Base-by-base conservation (phyloP, 495 filamentous ascomycete genomes). In the Aspergillus steynii region DNA sequence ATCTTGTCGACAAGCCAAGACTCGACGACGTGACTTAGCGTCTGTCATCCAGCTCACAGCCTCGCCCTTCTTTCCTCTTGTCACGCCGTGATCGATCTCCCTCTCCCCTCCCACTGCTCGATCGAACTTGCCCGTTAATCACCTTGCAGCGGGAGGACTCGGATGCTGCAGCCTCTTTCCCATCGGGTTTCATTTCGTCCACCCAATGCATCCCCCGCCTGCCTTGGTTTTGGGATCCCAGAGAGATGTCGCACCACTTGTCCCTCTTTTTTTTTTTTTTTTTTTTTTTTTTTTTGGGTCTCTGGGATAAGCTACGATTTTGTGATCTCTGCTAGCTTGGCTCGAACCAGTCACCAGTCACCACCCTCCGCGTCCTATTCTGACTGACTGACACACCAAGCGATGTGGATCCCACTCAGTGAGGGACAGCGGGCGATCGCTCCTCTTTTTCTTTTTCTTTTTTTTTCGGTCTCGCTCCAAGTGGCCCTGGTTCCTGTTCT, bases 131-230 rank as follows among this genome's bases (percentile, higher is more conserved):
- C 47, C 47, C 47, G 46, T 37, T 50, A 29, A 58, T 50, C 53
- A 55, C 65, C 65, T 63, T 68, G 65, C 65, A 68, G 65, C 62
- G 65, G 65, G 59, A 67, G 59, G 56, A 57, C 53, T 59, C 63
- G 63, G 60, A 54, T 57, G 32, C 60, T 53, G 49, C 60, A 58
- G 60, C 62, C 62, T 59, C 1, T 34, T 62, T 62, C 54, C 65
- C 59, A 50, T 64, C 60, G 58, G 45, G 3, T 34, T 56, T 64
- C 51, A 53, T 27, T 37, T 46, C 25, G 20, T 29, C 29, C 32
- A 50, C 51, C 49, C 45, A 31, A 34, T 42, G 9, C 26, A 47
- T 34, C 9, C 8, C n/a, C 58, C 32, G 28, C 31, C 31, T 32
- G 34, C 8, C 25, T 25, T 51, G 5, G 50, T n/a, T 9, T 32